These are phyloP conservation scores for Chytriomyces confervae DNA, from an alignment of 192 early-diverging fungal genomes.

Conservation along the genomic window DNA sequence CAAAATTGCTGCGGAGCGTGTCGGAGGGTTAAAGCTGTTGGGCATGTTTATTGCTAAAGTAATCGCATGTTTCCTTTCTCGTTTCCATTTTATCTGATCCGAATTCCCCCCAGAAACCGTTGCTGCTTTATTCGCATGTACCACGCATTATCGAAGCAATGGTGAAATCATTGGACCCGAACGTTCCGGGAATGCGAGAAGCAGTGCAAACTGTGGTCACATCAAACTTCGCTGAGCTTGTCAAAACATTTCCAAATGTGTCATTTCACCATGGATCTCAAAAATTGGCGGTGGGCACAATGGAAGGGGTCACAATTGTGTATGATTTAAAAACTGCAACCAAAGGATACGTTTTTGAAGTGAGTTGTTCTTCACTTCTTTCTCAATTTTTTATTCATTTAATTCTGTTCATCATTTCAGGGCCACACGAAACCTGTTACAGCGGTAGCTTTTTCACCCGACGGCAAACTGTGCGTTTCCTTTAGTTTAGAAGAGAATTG, in stretches of 20 bases:
- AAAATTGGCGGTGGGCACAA: slow-evolving; percentile 77
- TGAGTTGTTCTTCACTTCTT: slow-evolving; percentile 26
- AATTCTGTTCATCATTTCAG: slow-evolving; percentile 35
- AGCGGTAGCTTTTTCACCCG: slow-evolving; percentile 76
- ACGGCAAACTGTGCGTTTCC: slow-evolving; percentile 77
- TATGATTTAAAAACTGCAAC: slow-evolving; percentile 87
- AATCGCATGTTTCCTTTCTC: neutral
- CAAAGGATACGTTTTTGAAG: slow-evolving; percentile 76
- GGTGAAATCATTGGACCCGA: slow-evolving; percentile 84
- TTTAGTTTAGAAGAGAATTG: slow-evolving; percentile 70
- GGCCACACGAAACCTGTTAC: slow-evolving; percentile 72
- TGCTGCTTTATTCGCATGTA: slow-evolving; percentile 67
- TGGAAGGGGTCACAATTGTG: slow-evolving; percentile 75
- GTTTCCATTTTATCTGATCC: no score
- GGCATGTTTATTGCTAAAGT: slow-evolving; percentile 79
- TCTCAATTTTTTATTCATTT: no score
- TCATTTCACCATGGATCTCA: slow-evolving; percentile 77
- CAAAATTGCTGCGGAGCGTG: slow-evolving; percentile 62
- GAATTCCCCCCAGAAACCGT: slow-evolving; percentile 61
- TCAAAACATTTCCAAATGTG: slow-evolving; percentile 63
- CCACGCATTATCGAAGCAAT: slow-evolving; percentile 72
- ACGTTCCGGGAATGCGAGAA: slow-evolving; percentile 72
- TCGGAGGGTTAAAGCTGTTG: slow-evolving; percentile 68
- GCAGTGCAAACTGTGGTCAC: slow-evolving; percentile 66
- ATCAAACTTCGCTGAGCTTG: slow-evolving; percentile 63